A percentile compares a stretch with the other conserved stretches of the same genome.
These are phyloP conservation scores for Aspergillus glaucus DNA, from an alignment of 2,329 filamentous ascomycete genomes.

Conservation along the genomic window DNA sequence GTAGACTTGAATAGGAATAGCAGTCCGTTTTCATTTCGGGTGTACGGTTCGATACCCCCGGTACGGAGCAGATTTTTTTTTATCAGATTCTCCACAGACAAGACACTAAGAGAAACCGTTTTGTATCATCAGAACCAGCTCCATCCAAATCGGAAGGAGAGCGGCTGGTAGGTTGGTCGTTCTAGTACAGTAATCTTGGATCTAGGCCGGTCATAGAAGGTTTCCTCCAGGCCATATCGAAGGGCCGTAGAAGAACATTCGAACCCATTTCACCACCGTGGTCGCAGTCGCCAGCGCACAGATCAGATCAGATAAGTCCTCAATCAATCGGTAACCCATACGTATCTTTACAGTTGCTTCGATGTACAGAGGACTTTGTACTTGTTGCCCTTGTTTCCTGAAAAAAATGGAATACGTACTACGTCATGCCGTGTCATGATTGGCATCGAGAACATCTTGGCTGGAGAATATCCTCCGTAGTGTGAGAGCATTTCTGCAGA, in stretches of 20 bases:
- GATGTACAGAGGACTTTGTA: not conserved
- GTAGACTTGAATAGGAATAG: slow-evolving; percentile 8
- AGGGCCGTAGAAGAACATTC: not conserved
- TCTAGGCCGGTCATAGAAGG: not conserved
- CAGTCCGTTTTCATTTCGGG: slow-evolving; percentile 16
- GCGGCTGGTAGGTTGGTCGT: not conserved
- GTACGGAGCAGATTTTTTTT: not conserved
- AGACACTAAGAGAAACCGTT: not conserved
- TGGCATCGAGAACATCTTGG: not conserved
- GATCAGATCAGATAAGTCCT: not conserved
- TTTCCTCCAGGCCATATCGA: slow-evolving; percentile 1
- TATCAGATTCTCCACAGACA: slow-evolving; percentile 15
- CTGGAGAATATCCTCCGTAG: not conserved
- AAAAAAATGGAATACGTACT: not conserved
- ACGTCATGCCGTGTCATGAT: not conserved
- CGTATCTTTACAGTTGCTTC: too few species aligned
- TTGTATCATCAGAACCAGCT: slow-evolving; percentile 4
- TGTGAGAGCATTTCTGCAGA: not conserved
- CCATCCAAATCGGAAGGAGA: not conserved
- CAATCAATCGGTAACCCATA: not conserved
- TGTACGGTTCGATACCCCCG: slow-evolving; percentile 15
- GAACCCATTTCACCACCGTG: not conserved
- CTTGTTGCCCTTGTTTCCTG: not conserved
- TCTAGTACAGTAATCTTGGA: not conserved
- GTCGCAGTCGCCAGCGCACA: not conserved